Conservation (phyloP, 2,329 filamentous ascomycete genomes). For the Orbilia brochopaga region DNA sequence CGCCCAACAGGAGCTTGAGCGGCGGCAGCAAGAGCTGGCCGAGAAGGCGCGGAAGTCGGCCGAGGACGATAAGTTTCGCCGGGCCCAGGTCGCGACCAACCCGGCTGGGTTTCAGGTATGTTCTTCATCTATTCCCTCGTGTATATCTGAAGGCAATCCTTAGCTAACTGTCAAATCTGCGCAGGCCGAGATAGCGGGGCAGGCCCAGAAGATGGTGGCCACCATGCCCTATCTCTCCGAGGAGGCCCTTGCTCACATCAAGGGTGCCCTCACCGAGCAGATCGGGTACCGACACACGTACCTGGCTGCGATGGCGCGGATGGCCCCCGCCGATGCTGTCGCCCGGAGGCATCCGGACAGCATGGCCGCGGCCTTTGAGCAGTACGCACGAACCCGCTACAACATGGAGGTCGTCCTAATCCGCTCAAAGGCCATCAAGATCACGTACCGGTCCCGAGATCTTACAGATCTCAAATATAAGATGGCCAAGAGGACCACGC, state of each 20-base stretch:
- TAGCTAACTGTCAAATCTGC: neutral
- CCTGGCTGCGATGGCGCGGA: slow-evolving; percentile 2
- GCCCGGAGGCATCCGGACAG: neutral
- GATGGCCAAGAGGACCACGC: slow-evolving; percentile 30
- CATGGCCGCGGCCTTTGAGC: neutral
- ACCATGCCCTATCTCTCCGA: slow-evolving; percentile 27
- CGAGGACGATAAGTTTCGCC: neutral
- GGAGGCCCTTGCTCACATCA: slow-evolving; percentile 4
- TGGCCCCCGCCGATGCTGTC: neutral
- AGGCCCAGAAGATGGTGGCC: slow-evolving; percentile 6
- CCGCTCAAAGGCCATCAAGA: slow-evolving; percentile 18
- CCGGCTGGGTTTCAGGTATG: slow-evolving; percentile 19
- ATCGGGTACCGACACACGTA: slow-evolving; percentile 18
- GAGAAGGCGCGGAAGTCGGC: slow-evolving; percentile 1
- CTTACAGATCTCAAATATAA: slow-evolving; percentile 24
- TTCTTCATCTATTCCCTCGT: neutral
- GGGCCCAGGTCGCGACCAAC: neutral
- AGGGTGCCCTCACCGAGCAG: slow-evolving; percentile 2
- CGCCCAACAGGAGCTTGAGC: neutral
- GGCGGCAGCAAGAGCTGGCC: neutral
- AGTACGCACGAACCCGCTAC: slow-evolving; percentile 16
- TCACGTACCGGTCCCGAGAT: slow-evolving; percentile 2
- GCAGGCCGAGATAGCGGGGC: slow-evolving; percentile 17
- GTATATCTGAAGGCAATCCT: neutral
- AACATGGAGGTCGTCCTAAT: slow-evolving; percentile 27